Evolutionary conservation across 192 early-diverging fungal species (phyloP).

Genomic region (Coemansia sp.): DNA sequence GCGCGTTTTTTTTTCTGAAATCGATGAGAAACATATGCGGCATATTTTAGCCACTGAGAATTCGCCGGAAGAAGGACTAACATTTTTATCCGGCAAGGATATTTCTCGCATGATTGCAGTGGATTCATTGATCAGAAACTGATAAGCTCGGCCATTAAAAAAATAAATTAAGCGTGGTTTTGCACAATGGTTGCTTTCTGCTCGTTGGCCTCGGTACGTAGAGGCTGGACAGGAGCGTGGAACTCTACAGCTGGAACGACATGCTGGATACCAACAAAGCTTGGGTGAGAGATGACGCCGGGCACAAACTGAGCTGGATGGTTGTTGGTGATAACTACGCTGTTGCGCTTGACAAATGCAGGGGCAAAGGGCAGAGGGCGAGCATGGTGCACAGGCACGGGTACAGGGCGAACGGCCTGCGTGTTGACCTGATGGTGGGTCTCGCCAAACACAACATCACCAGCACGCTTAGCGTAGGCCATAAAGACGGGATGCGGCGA

Average conservation of each 20-base stretch:
- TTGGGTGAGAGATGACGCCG: background rate
- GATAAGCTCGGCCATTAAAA: too few species aligned
- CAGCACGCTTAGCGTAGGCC: constrained; percentile 18
- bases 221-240: constrained; percentile 2
- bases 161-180: constrained; percentile 31
- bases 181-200: constrained; percentile 39
- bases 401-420: constrained; percentile 6
- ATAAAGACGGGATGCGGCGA: constrained; percentile 23
- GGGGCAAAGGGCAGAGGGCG: constrained; percentile 2
- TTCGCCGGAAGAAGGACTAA: background rate
- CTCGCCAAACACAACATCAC: constrained; percentile 50
- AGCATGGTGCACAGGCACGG: background rate
- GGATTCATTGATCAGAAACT: too few species aligned
- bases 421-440: constrained; percentile 34
- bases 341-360: constrained; percentile 29
- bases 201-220: background rate
- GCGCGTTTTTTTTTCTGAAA: background rate
- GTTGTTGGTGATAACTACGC: constrained; percentile 36
- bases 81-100: background rate
- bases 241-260: constrained; percentile 8
- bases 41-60: constrained; percentile 7
- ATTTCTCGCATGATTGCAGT: background rate
- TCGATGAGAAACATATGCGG: background rate
- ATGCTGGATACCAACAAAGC: constrained; percentile 4
- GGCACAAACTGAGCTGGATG: constrained; percentile 11